Percentiles rank a stretch among this genome's conserved stretches.
Conservation (phyloP, 2,329 filamentous ascomycete species). For the Lojkania enalia region DNA sequence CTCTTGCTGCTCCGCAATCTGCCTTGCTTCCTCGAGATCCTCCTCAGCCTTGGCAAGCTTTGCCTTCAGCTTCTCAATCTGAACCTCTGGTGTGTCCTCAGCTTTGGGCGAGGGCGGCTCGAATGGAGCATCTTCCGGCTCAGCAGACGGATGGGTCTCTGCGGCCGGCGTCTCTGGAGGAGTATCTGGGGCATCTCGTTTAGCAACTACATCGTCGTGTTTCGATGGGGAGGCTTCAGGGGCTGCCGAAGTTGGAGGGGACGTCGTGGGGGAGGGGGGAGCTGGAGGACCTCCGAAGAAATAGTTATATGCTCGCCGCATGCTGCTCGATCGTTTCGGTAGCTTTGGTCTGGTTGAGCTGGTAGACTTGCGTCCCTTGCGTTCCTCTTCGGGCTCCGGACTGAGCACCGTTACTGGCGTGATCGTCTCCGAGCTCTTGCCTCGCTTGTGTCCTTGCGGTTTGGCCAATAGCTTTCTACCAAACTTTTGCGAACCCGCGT, state of each 20-base stretch:
- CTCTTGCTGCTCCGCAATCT: slow-evolving; percentile 28
- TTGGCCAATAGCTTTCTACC: slow-evolving; percentile 35
- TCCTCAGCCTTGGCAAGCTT: slow-evolving; percentile 33
- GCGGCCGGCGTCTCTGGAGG: slow-evolving; percentile 37
- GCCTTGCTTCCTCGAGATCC: slow-evolving; percentile 41
- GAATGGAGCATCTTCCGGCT: slow-evolving; percentile 17
- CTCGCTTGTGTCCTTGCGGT: slow-evolving; percentile 25
- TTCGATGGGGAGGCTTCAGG: slow-evolving; percentile 23
- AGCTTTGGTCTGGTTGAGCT: slow-evolving; percentile 36
- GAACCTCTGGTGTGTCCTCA: slow-evolving; percentile 33
- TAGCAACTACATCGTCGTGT: slow-evolving; percentile 20
- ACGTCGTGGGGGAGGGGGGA: slow-evolving; percentile 30
- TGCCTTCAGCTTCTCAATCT: slow-evolving; percentile 38
- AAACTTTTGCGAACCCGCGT: slow-evolving; percentile 43
- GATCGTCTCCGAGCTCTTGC: slow-evolving; percentile 30
- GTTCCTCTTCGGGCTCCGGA: slow-evolving; percentile 29
- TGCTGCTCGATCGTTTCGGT: slow-evolving; percentile 44
- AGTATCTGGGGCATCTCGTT: slow-evolving; percentile 35
- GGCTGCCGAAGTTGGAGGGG: slow-evolving; percentile 9
- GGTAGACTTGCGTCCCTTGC: slow-evolving; percentile 39
- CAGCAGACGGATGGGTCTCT: background rate
- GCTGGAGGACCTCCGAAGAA: slow-evolving; percentile 39
- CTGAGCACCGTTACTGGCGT: slow-evolving; percentile 33
- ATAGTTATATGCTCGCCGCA: slow-evolving; percentile 47
- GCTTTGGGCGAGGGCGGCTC: slow-evolving; percentile 31